Evolutionary conservation across 1,284 basidiomycete species (phyloP).

Genomic region (Ceratobasidium sp.): DNA sequence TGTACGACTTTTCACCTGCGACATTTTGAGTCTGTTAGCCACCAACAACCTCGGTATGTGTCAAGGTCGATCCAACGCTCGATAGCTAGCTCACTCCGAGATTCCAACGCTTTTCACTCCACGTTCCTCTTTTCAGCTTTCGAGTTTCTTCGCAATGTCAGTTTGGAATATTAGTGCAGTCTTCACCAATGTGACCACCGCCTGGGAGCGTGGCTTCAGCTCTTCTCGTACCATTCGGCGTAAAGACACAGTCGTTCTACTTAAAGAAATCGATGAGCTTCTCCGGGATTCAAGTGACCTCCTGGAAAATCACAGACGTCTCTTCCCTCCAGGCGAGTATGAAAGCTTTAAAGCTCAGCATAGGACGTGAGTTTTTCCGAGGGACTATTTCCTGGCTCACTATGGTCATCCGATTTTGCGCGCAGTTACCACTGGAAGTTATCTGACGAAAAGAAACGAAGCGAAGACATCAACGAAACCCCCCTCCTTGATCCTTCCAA

Average conservation of each 20-base stretch:
- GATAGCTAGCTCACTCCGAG: no score
- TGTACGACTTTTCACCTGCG: no score
- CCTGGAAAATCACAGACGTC: background rate
- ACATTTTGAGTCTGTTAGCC: no score
- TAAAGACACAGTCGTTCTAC: background rate
- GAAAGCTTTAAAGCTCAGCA: background rate
- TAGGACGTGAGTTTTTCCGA: background rate
- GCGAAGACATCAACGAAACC: background rate
- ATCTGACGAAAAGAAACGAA: background rate
- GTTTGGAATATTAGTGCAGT: background rate
- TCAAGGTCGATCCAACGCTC: background rate
- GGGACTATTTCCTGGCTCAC: background rate
- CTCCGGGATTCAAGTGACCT: background rate
- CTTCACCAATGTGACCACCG: background rate
- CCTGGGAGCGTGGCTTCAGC: background rate
- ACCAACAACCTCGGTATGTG: no score
- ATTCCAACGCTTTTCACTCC: no score
- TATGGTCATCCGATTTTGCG: background rate
- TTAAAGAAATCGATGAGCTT: background rate
- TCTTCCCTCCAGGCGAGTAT: background rate
- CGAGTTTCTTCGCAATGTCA: background rate
- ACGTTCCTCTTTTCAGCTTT: no score
- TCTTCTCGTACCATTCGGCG: background rate
- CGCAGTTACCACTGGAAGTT: constrained; percentile 5
- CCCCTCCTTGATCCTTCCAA: no score